Percentiles rank a stretch among this genome's conserved stretches.
These are phyloP conservation scores for Sporothrix globosa DNA, from an alignment of 2,329 filamentous ascomycete genomes.

Conservation along the genomic window DNA sequence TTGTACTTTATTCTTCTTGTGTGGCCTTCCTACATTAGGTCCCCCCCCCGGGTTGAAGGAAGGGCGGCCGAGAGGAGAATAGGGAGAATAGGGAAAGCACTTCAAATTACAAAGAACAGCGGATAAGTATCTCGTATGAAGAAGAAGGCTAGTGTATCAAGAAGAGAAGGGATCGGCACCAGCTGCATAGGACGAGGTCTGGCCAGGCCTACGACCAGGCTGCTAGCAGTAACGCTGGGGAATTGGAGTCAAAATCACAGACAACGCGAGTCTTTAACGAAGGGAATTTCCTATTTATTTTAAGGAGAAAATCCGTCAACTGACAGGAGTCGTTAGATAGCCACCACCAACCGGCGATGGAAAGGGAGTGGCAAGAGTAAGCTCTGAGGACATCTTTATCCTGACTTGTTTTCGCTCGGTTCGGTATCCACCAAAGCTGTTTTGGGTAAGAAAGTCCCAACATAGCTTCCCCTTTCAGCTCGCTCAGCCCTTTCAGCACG, in stretches of 20 bases:
- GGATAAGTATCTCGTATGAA: not conserved
- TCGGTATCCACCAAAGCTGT: not conserved
- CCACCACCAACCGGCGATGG: not conserved
- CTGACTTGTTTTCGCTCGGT: not conserved
- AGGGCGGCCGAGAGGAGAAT: not conserved
- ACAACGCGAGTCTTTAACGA: no score
- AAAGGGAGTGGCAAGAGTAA: not conserved
- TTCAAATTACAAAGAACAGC: not conserved
- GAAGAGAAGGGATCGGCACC: constrained; percentile 15
- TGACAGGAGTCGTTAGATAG: no score
- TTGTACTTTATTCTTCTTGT: not conserved
- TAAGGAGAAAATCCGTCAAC: no score
- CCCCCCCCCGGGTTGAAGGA: not conserved
- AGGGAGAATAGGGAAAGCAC: no score
- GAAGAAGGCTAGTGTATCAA: not conserved
- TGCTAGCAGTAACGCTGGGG: constrained; percentile 5
- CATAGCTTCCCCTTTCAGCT: not conserved
- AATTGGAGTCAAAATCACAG: not conserved
- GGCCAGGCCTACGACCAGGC: constrained; percentile 7
- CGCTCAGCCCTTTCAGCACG: not conserved
- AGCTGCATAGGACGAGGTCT: constrained; percentile 6
- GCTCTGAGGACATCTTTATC: not conserved
- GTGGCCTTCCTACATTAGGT: constrained; percentile 10
- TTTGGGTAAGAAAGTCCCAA: constrained; percentile 3
- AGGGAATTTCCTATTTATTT: no score